Base-by-base conservation (phyloP, 2,329 filamentous ascomycete species). In the Aspergillus pseudoterreus region DNA sequence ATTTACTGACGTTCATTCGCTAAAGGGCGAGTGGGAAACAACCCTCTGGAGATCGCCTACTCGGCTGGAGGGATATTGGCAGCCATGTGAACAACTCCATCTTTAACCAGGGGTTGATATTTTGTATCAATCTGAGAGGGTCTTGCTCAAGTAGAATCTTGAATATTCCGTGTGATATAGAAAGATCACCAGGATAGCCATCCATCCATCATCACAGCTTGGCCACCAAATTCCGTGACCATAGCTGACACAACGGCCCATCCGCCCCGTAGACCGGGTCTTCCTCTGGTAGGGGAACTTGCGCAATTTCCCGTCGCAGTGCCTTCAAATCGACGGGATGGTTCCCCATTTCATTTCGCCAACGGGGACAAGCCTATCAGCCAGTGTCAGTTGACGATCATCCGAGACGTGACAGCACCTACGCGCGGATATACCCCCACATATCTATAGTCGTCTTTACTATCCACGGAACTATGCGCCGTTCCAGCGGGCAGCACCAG, bases 401-500 rank as follows among this genome's bases (percentile, higher is more conserved):
- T 19, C 19, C 4, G 4, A 19, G 19, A 19, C 3, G 19, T 4
- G 19, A 19, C 19, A 2, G 27, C 42, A 27, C 42, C 17, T n/a
- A 46, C 43, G 4, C 43, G 35, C 15, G 43, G 51, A 47, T 49
- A 50, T 4, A 53, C 43, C 19, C 47, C 47, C 32, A 53, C 41
- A 43, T 50, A 50, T 12, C 36, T 39, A 32, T 45, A 53, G 17
- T 47, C 35, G 4, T 24, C 35, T 3, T 35, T 36, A 21, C 39
- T 45, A 10, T 52, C 43, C 21, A 53, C 24, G 22, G 47, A 49
- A 43, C 47, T 43, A 30, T 53, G 36, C 11, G 42, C 46, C 1
- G 46, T 53, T 6, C 47, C 51, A 14, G 43, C 47, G 10, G 46
- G 50, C 15, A 52, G 41, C 5, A 52, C 51, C 3, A 53, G 17